These are phyloP conservation scores for Vanrija humicola DNA, from an alignment of 1,284 basidiomycete genomes.

Conservation along the genomic window DNA sequence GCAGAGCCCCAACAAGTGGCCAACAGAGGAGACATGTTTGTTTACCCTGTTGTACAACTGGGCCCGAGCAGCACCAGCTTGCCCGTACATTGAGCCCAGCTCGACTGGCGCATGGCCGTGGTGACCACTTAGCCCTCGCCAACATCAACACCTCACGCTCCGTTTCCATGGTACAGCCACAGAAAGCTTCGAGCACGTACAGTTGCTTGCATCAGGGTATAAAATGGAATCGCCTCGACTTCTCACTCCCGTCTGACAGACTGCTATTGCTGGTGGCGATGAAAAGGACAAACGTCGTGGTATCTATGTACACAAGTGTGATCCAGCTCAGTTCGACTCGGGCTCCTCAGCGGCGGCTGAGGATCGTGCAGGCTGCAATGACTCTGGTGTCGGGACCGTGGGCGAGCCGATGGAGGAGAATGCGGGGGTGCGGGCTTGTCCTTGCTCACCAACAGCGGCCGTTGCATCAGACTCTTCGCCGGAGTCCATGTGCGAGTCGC, in stretches of 20 bases:
- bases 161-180: too few relatives aligned
- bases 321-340: background rate
- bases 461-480: constrained; percentile 58
- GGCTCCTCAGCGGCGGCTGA: background rate
- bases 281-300: background rate
- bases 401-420: constrained; percentile 45
- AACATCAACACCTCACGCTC: too few relatives aligned
- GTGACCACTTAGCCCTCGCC: too few relatives aligned
- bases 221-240: background rate
- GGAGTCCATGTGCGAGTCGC: constrained; percentile 56
- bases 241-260: background rate
- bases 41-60: too few relatives aligned
- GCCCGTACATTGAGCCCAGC: too few relatives aligned
- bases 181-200: background rate
- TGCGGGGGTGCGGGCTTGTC: constrained; percentile 8
- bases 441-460: constrained; percentile 37
- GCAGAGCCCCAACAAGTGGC: too few relatives aligned
- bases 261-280: too few relatives aligned
- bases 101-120: too few relatives aligned
- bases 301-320: background rate
- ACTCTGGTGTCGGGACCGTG: constrained; percentile 33
- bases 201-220: constrained; percentile 9
- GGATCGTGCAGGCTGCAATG: constrained; percentile 16
- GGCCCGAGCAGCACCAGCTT: too few relatives aligned
- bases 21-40: too few relatives aligned